These are phyloP conservation scores for Pyrrhoderma lamaoense DNA, from an alignment of 1,284 basidiomycete genomes.

Conservation along the genomic window DNA sequence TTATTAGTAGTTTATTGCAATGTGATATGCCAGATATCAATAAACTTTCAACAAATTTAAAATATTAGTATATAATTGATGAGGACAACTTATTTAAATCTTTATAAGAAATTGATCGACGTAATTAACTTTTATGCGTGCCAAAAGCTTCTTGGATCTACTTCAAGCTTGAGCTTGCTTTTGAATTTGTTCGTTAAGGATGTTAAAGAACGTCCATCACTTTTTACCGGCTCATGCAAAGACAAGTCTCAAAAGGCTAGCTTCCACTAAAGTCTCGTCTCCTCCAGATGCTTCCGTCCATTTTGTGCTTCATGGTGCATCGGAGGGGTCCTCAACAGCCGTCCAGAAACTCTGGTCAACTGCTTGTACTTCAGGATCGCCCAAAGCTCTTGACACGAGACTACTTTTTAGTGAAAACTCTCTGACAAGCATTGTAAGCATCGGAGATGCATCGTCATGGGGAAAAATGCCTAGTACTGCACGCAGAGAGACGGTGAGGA, in stretches of 20 bases:
- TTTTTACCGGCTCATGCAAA: no score
- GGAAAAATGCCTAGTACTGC: slow-evolving; percentile 38
- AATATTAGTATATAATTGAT: no score
- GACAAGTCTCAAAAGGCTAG: background rate
- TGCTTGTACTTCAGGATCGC: slow-evolving; percentile 8
- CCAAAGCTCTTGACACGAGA: slow-evolving; percentile 15
- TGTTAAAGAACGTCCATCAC: no score
- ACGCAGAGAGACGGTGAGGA: slow-evolving; percentile 58
- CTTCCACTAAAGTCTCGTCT: slow-evolving; percentile 3
- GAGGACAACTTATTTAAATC: no score
- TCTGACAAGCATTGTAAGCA: slow-evolving; percentile 50
- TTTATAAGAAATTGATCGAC: no score
- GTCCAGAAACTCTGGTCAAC: slow-evolving; percentile 13
- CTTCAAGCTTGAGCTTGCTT: no score
- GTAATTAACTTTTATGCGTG: no score
- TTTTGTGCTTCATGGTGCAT: slow-evolving; percentile 5
- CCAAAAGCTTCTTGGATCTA: no score
- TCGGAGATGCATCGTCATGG: slow-evolving; percentile 48
- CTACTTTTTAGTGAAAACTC: slow-evolving; percentile 26
- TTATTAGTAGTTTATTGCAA: no score
- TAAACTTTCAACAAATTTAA: no score
- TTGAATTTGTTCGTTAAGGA: no score
- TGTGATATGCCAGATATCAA: no score
- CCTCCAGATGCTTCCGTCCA: slow-evolving; percentile 12
- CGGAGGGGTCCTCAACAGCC: background rate